phyloP scores from a whole-genome alignment of 441 rosid species.

The Flueggea neowawraea region DNA sequence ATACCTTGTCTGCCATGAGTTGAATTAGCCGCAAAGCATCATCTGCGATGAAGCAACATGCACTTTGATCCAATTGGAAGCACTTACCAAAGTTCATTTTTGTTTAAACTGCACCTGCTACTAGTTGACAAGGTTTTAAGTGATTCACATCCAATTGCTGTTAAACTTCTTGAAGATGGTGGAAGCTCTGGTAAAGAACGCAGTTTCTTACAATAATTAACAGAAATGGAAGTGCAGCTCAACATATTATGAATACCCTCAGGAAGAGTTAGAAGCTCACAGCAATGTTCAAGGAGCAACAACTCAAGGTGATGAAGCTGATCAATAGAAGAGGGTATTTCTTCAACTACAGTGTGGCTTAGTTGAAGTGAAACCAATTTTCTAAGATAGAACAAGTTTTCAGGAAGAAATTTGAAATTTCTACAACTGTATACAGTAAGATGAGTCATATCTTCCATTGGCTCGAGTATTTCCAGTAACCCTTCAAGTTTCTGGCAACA shows the following conservation, averaged over 20 bases:
- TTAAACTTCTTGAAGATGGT: not conserved
- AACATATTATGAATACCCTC: not conserved
- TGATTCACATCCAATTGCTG: slow-evolving; percentile 11
- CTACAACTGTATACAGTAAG: not conserved
- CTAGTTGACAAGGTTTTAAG: slow-evolving; percentile 7
- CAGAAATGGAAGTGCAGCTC: not conserved
- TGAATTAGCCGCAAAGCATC: not conserved
- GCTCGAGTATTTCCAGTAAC: slow-evolving; percentile 14
- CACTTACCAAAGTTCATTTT: slow-evolving; percentile 3
- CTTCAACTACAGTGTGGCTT: not conserved
- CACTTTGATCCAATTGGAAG: slow-evolving; percentile 2
- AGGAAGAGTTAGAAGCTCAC: not conserved
- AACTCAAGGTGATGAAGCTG: not conserved
- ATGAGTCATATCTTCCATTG: not conserved
- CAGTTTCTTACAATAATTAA: slow-evolving; percentile 11
- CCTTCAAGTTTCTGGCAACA: slow-evolving; percentile 17
- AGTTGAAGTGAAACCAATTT: not conserved
- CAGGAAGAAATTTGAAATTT: slow-evolving; percentile 1
- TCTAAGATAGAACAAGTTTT: not conserved
- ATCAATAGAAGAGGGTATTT: slow-evolving; percentile 6
- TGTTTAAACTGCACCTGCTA: not conserved
- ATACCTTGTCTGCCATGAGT: too few relatives aligned
- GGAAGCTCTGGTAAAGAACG: slow-evolving; percentile 20
- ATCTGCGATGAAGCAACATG: not conserved
- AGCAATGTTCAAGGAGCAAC: not conserved